A percentile compares a stretch with the other conserved stretches of the same genome.
These are phyloP conservation scores for Ehretia macrophylla DNA, from an alignment of 257 asterid species.

Conservation along the genomic window DNA sequence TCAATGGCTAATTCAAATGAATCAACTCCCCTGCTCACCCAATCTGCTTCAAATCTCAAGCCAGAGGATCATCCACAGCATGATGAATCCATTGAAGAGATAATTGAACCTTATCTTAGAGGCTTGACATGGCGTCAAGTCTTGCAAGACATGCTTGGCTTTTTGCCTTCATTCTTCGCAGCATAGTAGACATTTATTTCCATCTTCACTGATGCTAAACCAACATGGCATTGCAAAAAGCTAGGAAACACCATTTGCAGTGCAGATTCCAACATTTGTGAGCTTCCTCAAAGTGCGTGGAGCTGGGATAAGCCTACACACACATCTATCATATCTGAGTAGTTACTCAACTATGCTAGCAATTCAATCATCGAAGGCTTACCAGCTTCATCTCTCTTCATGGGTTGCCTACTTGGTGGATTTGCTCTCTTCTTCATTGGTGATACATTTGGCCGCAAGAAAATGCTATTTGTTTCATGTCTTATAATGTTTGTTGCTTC, in stretches of 20 bases:
- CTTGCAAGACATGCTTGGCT: constrained; percentile 28
- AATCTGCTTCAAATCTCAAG: not conserved
- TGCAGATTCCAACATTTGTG: constrained; percentile 20
- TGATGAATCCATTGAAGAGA: constrained; percentile 6
- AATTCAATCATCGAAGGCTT: constrained; percentile 28
- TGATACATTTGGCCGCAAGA: constrained; percentile 44
- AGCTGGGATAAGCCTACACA: constrained; percentile 30
- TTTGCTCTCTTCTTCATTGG: constrained; percentile 31
- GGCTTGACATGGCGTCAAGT: constrained; percentile 24
- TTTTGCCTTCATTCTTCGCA: constrained; percentile 42
- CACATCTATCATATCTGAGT: constrained; percentile 41
- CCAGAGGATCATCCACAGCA: not conserved
- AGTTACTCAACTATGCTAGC: constrained; percentile 41
- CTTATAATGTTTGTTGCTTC: constrained; percentile 33
- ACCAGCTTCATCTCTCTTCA: constrained; percentile 48
- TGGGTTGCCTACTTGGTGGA: constrained; percentile 42
- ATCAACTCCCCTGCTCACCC: not conserved
- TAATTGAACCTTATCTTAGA: constrained; percentile 11
- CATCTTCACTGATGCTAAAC: constrained; percentile 42
- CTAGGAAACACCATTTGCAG: constrained; percentile 1
- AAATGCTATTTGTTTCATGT: constrained; percentile 32
- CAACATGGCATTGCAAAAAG: constrained; percentile 37
- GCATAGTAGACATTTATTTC: constrained; percentile 46
- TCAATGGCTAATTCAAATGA: not conserved
- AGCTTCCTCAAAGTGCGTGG: constrained; percentile 34